Base-by-base conservation (phyloP, 768 basidiomycete species). In the Mycena latifolia region DNA sequence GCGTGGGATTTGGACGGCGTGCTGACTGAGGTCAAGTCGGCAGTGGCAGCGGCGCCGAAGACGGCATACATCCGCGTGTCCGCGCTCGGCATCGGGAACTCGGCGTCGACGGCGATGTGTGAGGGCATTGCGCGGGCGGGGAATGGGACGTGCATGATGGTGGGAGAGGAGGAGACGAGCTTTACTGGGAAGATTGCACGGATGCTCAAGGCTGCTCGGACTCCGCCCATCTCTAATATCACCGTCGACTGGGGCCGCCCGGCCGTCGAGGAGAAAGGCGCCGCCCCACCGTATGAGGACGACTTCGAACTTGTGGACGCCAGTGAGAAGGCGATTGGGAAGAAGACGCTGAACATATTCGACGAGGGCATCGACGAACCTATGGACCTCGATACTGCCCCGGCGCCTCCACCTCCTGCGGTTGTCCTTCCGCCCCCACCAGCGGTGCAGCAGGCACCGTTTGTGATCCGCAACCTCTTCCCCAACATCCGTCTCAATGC, bases 51-150 rank as follows among this genome's bases (percentile, higher is more conserved):
- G 17, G 70, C 78, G 18, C 55, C 71, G 6, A 41, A 63, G 0
- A 41, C 71, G 1, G 76, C 77, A 0, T 70, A 70, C 14, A 22
- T 81, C 6, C 82, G 86, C 1, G 71, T 85, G 8, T 86, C 85
- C 48, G 77, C 80, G 12, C 77, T 86, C 0, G 85, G 85, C 0
- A 82, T 87, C 17, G 86, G 86, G 12, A 37, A 70, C 20, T 63
- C 58, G 0, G 81, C 77, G 0, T 83, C 83, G 8, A 81, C 78
- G 3, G 79, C 77, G 1, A 74, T 81, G 69, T 84, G 82, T 63
- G 73, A 80, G 37, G 69, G 75, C 0, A 77, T 86, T 31, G 85
- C 85, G 0, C 71, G 77, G 3, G 70, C 73, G 1, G 85, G 86
- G 12, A 76, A 79, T 2, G 86, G 86, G 20, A 71, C 76, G 7